A percentile compares a stretch with the other conserved stretches of the same genome.
Evolutionary conservation across 179 eudicot species (phyloP).

Genomic region (Nepenthes alata): DNA sequence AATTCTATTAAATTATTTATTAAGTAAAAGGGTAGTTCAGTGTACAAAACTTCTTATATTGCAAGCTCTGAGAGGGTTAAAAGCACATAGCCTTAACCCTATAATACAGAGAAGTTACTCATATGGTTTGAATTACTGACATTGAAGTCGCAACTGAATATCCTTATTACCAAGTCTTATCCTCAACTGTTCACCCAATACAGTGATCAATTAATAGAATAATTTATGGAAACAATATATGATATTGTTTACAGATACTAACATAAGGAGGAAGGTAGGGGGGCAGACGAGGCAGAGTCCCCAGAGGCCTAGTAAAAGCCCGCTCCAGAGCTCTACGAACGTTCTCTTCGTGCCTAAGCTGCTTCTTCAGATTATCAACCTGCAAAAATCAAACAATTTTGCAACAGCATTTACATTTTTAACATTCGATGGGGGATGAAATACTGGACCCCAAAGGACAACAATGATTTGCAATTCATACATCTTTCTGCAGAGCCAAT

Average conservation of each 20-base stretch:
- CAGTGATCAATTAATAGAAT: not conserved
- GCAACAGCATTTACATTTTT: not conserved
- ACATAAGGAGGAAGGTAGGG: slow-evolving; percentile 70
- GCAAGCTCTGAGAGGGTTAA: too few species aligned
- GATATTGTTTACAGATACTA: slow-evolving; percentile 8
- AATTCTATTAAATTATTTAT: too few species aligned
- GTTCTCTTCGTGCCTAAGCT: slow-evolving; percentile 52
- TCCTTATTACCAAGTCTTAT: not conserved
- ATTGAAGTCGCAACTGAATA: not conserved
- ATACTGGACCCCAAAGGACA: not conserved
- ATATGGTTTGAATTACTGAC: not conserved
- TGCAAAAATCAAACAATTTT: slow-evolving; percentile 4
- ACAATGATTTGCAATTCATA: slow-evolving; percentile 8
- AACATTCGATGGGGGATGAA: not conserved
- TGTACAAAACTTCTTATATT: too few species aligned
- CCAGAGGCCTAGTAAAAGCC: slow-evolving; percentile 52
- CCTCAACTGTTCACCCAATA: not conserved
- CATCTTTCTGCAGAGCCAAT: slow-evolving; percentile 67
- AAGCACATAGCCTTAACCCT: not conserved
- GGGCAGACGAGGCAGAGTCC: slow-evolving; percentile 75
- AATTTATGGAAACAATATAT: not conserved
- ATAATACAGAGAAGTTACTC: too few species aligned
- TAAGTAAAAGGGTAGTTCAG: too few species aligned
- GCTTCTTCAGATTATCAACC: slow-evolving; percentile 56
- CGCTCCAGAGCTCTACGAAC: slow-evolving; percentile 59